Conservation (phyloP, 768 basidiomycete genomes). For the Tubosaeta brunneosetosa region DNA sequence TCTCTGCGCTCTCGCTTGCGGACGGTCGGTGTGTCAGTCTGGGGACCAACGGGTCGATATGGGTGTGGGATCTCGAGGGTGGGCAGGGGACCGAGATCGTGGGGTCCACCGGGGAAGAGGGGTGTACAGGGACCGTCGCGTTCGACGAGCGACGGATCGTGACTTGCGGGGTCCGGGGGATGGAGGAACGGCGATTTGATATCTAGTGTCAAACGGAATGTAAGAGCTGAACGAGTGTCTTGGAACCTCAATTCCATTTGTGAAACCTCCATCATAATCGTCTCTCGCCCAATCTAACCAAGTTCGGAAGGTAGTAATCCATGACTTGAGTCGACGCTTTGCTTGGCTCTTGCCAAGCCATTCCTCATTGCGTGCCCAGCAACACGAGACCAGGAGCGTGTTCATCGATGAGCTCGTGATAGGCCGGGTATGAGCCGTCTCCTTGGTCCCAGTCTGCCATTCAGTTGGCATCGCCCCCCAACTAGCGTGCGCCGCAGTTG, state of each 20-base stretch:
- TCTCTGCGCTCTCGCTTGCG: constrained; percentile 64
- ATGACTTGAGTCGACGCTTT: too few species aligned
- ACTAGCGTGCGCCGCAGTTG: background rate
- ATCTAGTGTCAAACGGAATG: constrained; percentile 13
- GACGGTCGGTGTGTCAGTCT: constrained; percentile 82
- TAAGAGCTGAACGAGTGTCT: too few species aligned
- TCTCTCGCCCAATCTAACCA: background rate
- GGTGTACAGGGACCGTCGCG: constrained; percentile 42
- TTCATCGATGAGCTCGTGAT: background rate
- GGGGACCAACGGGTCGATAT: constrained; percentile 65
- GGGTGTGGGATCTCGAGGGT: constrained; percentile 84
- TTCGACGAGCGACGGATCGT: constrained; percentile 78
- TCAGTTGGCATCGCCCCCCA: too few species aligned
- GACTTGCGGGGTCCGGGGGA: constrained; percentile 33
- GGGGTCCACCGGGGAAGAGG: constrained; percentile 28
- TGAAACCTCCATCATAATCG: background rate
- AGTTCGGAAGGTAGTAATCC: constrained; percentile 16
- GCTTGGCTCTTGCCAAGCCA: constrained; percentile 15
- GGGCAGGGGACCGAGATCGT: constrained; percentile 37
- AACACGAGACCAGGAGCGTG: background rate
- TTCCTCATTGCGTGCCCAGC: background rate
- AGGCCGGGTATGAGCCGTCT: background rate
- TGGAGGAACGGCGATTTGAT: constrained; percentile 34
- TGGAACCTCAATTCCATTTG: background rate
- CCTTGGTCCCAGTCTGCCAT: background rate